Conservation (phyloP, 2,329 filamentous ascomycete genomes). For the Lecanicillium sp. region DNA sequence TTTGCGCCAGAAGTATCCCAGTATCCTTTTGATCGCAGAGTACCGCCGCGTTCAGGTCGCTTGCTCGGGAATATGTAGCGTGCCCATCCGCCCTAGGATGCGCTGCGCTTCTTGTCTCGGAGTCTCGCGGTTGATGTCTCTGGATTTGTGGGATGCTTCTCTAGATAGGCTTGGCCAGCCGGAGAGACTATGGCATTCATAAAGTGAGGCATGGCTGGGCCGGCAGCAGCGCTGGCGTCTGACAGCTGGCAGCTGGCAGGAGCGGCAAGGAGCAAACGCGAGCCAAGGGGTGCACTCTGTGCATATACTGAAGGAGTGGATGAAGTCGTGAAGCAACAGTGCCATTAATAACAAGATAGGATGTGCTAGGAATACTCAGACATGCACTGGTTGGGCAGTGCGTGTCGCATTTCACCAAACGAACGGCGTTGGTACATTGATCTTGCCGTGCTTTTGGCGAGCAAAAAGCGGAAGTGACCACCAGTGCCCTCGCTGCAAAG, state of each 20-base stretch:
- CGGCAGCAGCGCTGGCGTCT: not conserved
- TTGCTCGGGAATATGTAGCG: conserved; percentile 42
- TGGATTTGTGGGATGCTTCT: not conserved
- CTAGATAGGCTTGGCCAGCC: not conserved
- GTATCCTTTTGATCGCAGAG: conserved; percentile 30
- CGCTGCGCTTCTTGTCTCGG: conserved; percentile 12
- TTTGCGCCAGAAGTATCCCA: conserved; percentile 21
- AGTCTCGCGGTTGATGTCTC: not conserved
- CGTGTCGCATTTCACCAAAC: not conserved
- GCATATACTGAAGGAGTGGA: too few species aligned
- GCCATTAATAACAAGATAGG: too few species aligned
- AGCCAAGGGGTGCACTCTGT: not conserved
- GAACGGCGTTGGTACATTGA: not conserved
- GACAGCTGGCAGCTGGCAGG: conserved; percentile 7
- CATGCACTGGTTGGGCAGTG: too few species aligned
- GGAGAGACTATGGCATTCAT: conserved; percentile 15
- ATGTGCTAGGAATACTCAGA: too few species aligned
- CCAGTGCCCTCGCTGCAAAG: not conserved
- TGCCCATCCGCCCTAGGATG: conserved; percentile 35
- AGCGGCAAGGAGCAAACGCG: not conserved
- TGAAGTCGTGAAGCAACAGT: too few species aligned
- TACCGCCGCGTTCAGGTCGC: conserved; percentile 45
- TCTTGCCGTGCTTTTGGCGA: not conserved
- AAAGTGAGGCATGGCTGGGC: conserved; percentile 16
- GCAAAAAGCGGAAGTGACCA: not conserved